Conservation (phyloP, 805 yeast genomes). For the Teunomyces kruisii region DNA sequence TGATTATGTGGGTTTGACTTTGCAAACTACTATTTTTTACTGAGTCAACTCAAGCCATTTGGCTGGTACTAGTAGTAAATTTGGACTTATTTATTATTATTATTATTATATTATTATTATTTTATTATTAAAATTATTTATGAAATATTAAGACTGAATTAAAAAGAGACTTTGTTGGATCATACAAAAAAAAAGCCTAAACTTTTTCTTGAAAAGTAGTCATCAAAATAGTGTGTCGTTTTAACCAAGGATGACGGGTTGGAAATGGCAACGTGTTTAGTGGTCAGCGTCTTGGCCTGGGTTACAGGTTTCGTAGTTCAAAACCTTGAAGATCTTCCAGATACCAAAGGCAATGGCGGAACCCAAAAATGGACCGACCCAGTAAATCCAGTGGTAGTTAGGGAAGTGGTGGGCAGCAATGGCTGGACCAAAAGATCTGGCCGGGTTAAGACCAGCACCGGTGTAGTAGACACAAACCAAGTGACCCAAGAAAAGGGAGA, state of each 20-base stretch:
- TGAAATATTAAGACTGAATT: neutral
- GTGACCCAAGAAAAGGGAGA: constrained; percentile 79
- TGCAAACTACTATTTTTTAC: too few relatives aligned
- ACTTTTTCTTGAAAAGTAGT: too few relatives aligned
- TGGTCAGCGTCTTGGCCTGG: constrained; percentile 67
- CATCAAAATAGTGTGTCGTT: neutral
- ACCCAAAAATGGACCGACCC: constrained; percentile 86
- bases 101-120: neutral
- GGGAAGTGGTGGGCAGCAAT: constrained; percentile 75
- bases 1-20: too few relatives aligned
- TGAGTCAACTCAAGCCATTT: too few relatives aligned
- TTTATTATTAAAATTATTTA: neutral
- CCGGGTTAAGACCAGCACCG: constrained; percentile 92
- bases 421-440: constrained; percentile 84
- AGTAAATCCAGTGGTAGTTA: constrained; percentile 84
- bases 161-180: too few relatives aligned
- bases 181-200: too few relatives aligned
- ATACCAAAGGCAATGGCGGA: constrained; percentile 62
- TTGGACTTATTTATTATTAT: neutral
- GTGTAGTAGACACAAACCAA: constrained; percentile 79
- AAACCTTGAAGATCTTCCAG: constrained; percentile 63
- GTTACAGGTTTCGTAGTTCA: constrained; percentile 68
- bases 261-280: constrained; percentile 16
- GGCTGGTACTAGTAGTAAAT: too few relatives aligned
- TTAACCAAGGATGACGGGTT: neutral